Percentiles rank a stretch among this genome's conserved stretches.
phyloP scores from a whole-genome alignment of 139 green algal species.

The Mesotaenium endlicherianum region DNA sequence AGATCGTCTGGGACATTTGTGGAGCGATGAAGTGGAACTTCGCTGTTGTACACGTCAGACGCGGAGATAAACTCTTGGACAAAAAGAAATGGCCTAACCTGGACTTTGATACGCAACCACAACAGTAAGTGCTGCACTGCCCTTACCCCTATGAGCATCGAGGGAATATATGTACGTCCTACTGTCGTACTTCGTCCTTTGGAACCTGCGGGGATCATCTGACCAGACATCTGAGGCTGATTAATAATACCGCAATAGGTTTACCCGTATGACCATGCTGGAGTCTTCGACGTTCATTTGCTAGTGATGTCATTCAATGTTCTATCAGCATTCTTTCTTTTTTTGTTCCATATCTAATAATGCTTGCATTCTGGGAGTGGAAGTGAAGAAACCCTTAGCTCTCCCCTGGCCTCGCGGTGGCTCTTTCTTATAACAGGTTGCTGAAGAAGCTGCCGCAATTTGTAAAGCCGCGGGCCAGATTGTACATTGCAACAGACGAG shows the following conservation, averaged over 20 bases:
- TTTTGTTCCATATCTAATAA: not conserved
- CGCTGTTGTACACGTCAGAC: not conserved
- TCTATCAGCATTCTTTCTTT: not conserved
- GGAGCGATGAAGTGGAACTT: no score
- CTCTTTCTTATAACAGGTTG: not conserved
- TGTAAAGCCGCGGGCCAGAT: not conserved
- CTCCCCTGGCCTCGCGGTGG: not conserved
- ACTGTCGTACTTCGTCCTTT: not conserved
- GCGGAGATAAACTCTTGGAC: slow-evolving; percentile 1
- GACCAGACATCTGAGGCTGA: not conserved
- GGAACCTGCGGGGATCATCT: not conserved
- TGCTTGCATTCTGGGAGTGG: no score
- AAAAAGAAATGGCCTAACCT: not conserved
- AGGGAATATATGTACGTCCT: not conserved
- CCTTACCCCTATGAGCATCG: not conserved
- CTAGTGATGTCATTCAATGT: not conserved
- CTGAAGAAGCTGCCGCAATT: slow-evolving; percentile 1
- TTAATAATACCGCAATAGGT: not conserved
- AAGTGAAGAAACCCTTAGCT: no score
- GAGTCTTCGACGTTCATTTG: not conserved
- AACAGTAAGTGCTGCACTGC: not conserved
- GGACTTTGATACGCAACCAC: not conserved
- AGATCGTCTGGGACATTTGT: no score
- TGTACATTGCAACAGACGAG: slow-evolving; percentile 12
- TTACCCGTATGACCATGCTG: not conserved